Base-by-base conservation (phyloP, 1,139 yeast genomes). In the Pichia sp. region DNA sequence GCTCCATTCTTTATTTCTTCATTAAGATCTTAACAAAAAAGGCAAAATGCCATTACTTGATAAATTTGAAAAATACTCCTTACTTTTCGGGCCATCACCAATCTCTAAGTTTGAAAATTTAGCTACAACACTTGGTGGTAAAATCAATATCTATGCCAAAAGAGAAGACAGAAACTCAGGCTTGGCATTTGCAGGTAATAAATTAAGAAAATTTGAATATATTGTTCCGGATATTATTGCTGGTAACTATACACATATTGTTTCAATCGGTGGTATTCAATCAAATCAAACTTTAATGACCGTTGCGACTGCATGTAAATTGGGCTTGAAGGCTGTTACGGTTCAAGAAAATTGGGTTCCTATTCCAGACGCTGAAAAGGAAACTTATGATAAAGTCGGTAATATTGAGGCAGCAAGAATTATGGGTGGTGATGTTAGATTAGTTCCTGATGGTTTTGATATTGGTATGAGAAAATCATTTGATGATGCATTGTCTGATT, bases 281-380 rank as follows among this genome's bases (percentile, higher is more conserved):
- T 61, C 65, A 24, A 62, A 62, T 42, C 67, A 63, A 53, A 63
- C 67, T 11, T 56, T 65, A 47, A 63, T 62, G 61, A 65, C 65
- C 1, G 63, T 62, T 25, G 67, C 67, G 16, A 63, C 63, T 38
- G 67, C 67, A n/a, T 64, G 66, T 42, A 64, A 63, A 46, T 46
- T 63, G 34, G 67, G 67, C 11, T 53, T 63, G 39, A 59, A 63
- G 34, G 64, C 67, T 30, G 64, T 62, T 26, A 59, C 65, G 22
- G 63, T 63, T 20, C 67, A 63, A 45, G 67, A 63, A 55, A 59
- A 61, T 46, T 63, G 67, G 67, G 67, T 63, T 34, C 65, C 63
- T 42, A 59, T 61, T 53, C 61, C 64, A 30, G 65, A 62, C 35
- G 59, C 59, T 38, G 62, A 59, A 45, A 52, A 54, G 49, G 53